Base-by-base conservation (phyloP, 495 filamentous ascomycete species). In the Neurospora sp. region DNA sequence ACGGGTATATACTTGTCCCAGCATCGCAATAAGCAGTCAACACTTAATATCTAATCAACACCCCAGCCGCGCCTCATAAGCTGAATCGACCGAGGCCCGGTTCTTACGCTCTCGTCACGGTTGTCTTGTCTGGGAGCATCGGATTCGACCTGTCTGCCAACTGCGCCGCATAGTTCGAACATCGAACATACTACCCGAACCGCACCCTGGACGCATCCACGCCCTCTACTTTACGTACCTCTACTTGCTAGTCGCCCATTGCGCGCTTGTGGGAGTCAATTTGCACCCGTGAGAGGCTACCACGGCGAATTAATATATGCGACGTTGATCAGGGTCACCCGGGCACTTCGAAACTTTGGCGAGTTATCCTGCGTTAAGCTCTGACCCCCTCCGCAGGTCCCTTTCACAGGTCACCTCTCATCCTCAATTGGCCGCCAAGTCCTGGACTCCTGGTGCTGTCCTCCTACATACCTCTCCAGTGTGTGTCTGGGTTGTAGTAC, bases 271-370 rank as follows among this genome's bases (percentile, higher is more conserved):
- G 35, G 35, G 35, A 35, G 35, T 35, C 35, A 35, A 35, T 35
- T 35, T 35, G 35, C 35, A 66, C 54, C 54, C 72, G 44, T 75
- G 72, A 31, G 72, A 72, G 72, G 66, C 70, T 54, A 76, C 73
- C 69, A 20, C 70, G 72, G 71, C 31, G 74, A 74, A 76, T 76
- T 73, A 71, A 80, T 82, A 77, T 77, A 85, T 86, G 84, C 84
- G 80, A 84, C 84, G 82, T 79, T 79, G 81, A 84, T 84, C 81
- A 83, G 85, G 84, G 83, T 82, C 80, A 75, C 80, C 79, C 77
- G 80, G 80, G 82, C 81, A 82, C 80, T 81, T 85, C 84, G 83
- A 86, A 85, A 83, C 82, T 77, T 62, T 78, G 38, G 81, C 78
- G 82, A 80, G 81, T 73, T 79, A 77, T 79, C 79, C 77, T 81